Conservation (phyloP, 2,329 filamentous ascomycete genomes). For the Byssochlamys sp. region DNA sequence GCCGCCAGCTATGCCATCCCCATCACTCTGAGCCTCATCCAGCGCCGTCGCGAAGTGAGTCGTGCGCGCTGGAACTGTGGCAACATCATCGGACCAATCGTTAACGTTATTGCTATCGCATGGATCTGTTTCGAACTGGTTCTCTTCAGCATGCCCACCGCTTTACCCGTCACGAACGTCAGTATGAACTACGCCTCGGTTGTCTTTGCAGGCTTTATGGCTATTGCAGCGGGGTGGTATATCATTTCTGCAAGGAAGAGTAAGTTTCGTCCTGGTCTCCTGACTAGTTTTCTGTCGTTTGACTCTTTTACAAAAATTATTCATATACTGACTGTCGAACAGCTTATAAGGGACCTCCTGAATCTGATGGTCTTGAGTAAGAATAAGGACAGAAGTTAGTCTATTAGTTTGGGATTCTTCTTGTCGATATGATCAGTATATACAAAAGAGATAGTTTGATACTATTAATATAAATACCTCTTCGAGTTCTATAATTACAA, state of each 20-base stretch:
- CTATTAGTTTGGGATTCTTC: background rate
- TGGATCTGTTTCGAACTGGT: slow-evolving; percentile 48
- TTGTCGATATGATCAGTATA: too few species aligned
- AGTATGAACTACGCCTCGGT: slow-evolving; percentile 50
- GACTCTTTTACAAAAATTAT: too few species aligned
- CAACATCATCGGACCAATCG: slow-evolving; percentile 30
- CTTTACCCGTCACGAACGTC: slow-evolving; percentile 44
- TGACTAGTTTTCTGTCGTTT: background rate
- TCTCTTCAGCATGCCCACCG: slow-evolving; percentile 46
- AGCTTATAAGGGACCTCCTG: slow-evolving; percentile 28
- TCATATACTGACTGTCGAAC: background rate
- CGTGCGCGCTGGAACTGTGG: slow-evolving; percentile 43
- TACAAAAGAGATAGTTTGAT: too few species aligned
- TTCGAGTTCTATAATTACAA: too few species aligned
- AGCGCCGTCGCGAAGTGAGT: slow-evolving; percentile 39
- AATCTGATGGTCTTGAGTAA: slow-evolving; percentile 18
- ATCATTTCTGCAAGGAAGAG: slow-evolving; percentile 42
- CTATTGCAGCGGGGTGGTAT: slow-evolving; percentile 45
- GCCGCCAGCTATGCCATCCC: slow-evolving; percentile 49
- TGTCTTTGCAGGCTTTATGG: slow-evolving; percentile 47
- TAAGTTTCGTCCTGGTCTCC: slow-evolving; percentile 18
- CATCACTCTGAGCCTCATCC: slow-evolving; percentile 42
- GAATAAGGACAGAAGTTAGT: background rate
- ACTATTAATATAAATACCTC: too few species aligned
- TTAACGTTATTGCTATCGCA: slow-evolving; percentile 39